Evolutionary conservation across 2,329 filamentous ascomycete genomes (phyloP), one percentile per base, ranked within the genome.

Genomic region (Daldinia sp.): DNA sequence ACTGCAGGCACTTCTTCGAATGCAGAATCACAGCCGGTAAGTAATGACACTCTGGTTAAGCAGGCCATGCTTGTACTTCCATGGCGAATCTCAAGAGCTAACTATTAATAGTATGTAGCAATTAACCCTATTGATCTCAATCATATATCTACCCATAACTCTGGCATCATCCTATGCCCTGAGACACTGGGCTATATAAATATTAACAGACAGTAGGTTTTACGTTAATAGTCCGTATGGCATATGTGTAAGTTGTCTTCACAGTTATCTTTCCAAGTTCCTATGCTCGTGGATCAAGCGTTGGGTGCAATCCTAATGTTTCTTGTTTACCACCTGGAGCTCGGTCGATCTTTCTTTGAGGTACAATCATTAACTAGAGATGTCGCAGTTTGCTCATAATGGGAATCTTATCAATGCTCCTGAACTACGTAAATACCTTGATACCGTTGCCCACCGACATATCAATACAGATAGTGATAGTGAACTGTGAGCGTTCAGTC

Each of bases 221-320:
- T 97, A 95, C 75, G 92, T 95, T 72, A 96, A 96, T 80, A 86
- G 85, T 60, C 92, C 92, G 1, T 95, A 93, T 74, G 93, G 93
- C 48, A 90, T 96, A 71, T 91, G 85, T 72, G 64, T 67, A 64
- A 45, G 39, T 27, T 27, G 10, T 23, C 9, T 7, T 3, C 27
- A 6, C 15, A 7, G 13, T 27, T 27, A 27, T 45, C 6, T 15
- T n/a, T 27, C 39, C 4, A 27, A 27, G 13, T 7, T n/a, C 39
- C 11, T n/a, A 23, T 17, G 11, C 37, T 41, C 37, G 13, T 13
- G 4, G 23, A 23, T 10, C 10, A 41, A 41, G 8, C 8, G 13
- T 41, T 41, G 13, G 11, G 5, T 23, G 3, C 9, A 13, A 4
- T 25, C 8, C 19, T 9, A 43, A 43, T 5, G 10, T 13, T 43